Percentiles rank a stretch among this genome's conserved stretches.
phyloP scores from a whole-genome alignment of 2,329 filamentous ascomycete genomes.

The Pestalotiopsis sp. region DNA sequence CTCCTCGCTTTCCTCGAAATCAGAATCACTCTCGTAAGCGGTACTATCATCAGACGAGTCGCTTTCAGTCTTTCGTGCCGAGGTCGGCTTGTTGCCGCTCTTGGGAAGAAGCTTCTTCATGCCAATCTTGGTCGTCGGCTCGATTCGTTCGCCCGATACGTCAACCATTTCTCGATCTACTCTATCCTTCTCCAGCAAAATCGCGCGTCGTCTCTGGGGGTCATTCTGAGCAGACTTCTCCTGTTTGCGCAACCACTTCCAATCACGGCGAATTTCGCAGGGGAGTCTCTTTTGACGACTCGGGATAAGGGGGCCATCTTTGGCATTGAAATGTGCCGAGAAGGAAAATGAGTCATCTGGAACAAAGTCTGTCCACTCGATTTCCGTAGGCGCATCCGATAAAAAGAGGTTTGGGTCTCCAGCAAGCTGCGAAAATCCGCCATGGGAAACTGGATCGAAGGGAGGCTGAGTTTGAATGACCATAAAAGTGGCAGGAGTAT shows the following conservation, averaged over 20 bases:
- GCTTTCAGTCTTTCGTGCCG: not conserved
- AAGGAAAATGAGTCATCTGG: constrained; percentile 6
- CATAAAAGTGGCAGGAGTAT: not conserved
- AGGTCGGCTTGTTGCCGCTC: not conserved
- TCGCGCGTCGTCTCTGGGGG: not conserved
- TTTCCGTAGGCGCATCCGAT: constrained; percentile 1
- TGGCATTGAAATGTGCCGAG: constrained; percentile 12
- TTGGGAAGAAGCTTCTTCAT: not conserved
- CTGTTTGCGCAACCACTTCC: constrained; percentile 3
- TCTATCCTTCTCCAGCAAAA: not conserved
- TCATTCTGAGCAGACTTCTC: constrained; percentile 3
- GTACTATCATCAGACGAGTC: constrained; percentile 11
- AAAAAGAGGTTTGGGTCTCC: constrained; percentile 9
- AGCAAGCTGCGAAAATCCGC: constrained; percentile 2
- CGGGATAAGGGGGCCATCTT: not conserved
- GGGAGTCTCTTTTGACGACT: constrained; percentile 11
- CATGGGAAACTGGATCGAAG: not conserved
- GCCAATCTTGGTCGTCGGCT: not conserved
- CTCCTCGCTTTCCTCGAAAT: constrained; percentile 9
- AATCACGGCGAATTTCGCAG: constrained; percentile 14
- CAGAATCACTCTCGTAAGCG: constrained; percentile 5
- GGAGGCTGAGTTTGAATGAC: not conserved
- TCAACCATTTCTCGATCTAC: constrained; percentile 12
- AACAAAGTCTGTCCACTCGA: not conserved
- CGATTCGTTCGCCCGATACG: constrained; percentile 5